Base-by-base conservation (phyloP, 305 asterid genomes). In the Solanum hybrid region DNA sequence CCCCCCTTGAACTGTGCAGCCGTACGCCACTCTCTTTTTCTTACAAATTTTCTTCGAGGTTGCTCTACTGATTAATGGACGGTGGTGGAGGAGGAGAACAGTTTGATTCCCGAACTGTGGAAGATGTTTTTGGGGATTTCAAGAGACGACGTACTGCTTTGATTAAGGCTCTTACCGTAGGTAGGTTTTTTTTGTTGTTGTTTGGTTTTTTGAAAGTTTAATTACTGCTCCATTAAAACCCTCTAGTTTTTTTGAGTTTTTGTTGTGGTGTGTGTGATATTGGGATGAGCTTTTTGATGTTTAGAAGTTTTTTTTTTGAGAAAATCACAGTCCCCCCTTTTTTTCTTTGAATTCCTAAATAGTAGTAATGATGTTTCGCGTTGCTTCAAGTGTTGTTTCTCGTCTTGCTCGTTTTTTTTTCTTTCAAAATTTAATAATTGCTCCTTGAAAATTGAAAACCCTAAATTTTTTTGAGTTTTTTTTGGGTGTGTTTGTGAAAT, bases 81-180 rank as follows among this genome's bases (percentile, higher is more conserved):
- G 96, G 96, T 87, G 90, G 95, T 81, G 93, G 94, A 81, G 86
- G 12, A 46, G 87, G 74, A 84, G 88, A 51, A 73, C 36, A 77
- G 80, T 86, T 35, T 57, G 87, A 79, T 64, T 89, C 91, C 7
- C 64, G 91, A 1, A 90, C 90, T 8, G 87, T 90, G 2, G 91
- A 90, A 16, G 90, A 90, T 35, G 89, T 90, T 31, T 90, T 90
- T 40, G 81, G 33, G 13, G 91, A 90, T 87, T 90, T 86, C 74
- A 90, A 90, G 40, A 86, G 37, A n/a, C 87, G 91, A 6, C 76
- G 91, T 31, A 42, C 82, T 78, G 91, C 87, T 18, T 10, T 90
- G 35, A 78, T 90, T n/a, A 90, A 90, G 31, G 91, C 91, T 11
- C 89, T 90, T 74, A 90, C 91, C 12, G 79, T 87, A 16, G 91